Evolutionary conservation across 2,329 filamentous ascomycete species (phyloP).

Genomic region (Penicillium verrucosum): DNA sequence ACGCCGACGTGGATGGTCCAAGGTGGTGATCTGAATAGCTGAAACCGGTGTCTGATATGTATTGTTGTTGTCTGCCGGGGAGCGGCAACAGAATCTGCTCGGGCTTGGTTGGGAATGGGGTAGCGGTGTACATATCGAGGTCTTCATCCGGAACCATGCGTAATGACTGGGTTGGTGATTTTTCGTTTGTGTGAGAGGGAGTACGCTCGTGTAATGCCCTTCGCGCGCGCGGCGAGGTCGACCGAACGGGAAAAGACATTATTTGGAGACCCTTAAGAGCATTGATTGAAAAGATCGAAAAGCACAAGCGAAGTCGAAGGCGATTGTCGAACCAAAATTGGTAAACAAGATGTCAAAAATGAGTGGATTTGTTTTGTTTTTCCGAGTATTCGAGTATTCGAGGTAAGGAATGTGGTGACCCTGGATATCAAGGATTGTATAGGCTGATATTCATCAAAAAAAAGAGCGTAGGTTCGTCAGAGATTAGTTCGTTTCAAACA

Average conservation of each 20-base stretch:
- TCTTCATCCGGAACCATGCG: conserved; percentile 37
- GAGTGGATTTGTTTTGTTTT: conserved; percentile 13
- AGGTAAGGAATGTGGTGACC: conserved; percentile 25
- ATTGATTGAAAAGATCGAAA: conserved; percentile 16
- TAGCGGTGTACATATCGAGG: conserved; percentile 40
- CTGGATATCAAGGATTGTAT: conserved; percentile 3
- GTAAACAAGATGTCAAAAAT: background rate
- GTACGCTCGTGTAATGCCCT: conserved; percentile 47
- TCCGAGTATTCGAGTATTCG: conserved; percentile 15
- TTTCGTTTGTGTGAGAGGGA: conserved; percentile 46
- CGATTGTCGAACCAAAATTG: background rate
- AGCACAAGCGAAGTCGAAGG: background rate
- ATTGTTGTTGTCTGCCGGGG: conserved; percentile 36
- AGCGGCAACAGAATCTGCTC: conserved; percentile 45
- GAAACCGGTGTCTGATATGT: conserved; percentile 31
- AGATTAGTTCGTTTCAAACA: conserved; percentile 24
- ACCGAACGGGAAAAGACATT: conserved; percentile 33
- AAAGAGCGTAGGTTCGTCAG: conserved; percentile 30
- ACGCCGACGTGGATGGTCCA: conserved; percentile 28
- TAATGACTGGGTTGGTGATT: conserved; percentile 36
- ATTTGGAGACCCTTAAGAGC: conserved; percentile 25
- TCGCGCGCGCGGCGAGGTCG: conserved; percentile 37
- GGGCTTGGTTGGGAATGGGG: conserved; percentile 48
- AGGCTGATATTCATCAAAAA: conserved; percentile 6
- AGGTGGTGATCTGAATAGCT: conserved; percentile 30